phyloP scores from a whole-genome alignment of 352 stramenopile genomes.

The Globisporangium radiosum region DNA sequence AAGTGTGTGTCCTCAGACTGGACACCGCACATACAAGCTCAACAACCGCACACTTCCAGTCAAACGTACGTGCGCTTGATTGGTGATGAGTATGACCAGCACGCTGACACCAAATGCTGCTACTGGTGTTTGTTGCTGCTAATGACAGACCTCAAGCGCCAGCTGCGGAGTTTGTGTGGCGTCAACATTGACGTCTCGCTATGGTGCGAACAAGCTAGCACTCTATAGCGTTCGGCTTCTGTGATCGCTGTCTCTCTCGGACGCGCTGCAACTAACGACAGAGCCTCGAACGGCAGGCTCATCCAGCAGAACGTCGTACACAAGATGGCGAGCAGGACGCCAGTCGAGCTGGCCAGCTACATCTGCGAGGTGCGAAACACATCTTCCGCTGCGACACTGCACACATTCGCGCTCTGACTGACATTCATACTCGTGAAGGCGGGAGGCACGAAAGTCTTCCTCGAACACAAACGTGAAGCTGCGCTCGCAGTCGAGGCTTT shows the following conservation, averaged over 20 bases:
- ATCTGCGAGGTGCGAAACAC: slow-evolving; percentile 25
- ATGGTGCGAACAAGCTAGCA: slow-evolving; percentile 14
- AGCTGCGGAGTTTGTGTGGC: slow-evolving; percentile 26
- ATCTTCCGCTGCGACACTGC: neutral
- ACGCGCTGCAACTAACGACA: too few relatives aligned
- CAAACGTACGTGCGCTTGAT: slow-evolving; percentile 17
- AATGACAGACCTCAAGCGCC: slow-evolving; percentile 27
- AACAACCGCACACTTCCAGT: slow-evolving; percentile 30
- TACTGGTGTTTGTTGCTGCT: neutral
- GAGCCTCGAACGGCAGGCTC: slow-evolving; percentile 6
- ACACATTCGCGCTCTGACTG: neutral
- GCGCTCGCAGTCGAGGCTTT: slow-evolving; percentile 11
- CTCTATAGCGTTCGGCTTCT: neutral
- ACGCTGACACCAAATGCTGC: neutral
- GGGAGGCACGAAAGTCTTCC: slow-evolving; percentile 29
- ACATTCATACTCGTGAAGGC: slow-evolving; percentile 6
- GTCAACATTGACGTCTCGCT: slow-evolving; percentile 38
- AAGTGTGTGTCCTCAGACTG: slow-evolving; percentile 18
- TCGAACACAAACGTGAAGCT: slow-evolving; percentile 30
- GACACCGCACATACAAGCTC: slow-evolving; percentile 26
- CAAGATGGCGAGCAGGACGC: slow-evolving; percentile 11
- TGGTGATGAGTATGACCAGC: too few relatives aligned
- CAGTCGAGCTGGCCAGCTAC: slow-evolving; percentile 25
- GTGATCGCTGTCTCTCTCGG: neutral
- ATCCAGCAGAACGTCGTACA: slow-evolving; percentile 42